These are phyloP conservation scores for Colletotrichum phormii DNA, from an alignment of 2,329 filamentous ascomycete genomes.

Conservation along the genomic window DNA sequence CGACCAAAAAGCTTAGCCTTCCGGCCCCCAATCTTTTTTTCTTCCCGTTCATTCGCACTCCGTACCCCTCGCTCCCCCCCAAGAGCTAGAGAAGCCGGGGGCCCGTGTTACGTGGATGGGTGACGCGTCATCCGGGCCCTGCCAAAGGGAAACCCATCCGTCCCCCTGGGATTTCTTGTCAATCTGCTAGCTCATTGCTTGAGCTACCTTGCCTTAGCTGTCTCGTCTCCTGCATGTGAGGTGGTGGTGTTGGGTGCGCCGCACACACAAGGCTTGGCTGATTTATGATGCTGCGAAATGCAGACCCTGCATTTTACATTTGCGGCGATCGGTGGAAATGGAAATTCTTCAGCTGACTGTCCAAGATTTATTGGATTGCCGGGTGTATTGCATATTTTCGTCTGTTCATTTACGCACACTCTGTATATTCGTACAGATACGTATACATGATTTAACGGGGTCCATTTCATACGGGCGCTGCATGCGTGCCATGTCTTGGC, in stretches of 20 bases:
- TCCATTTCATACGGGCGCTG: too few species aligned
- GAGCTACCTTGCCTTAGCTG: not conserved
- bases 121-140: slow-evolving; percentile 22
- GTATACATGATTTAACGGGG: not conserved
- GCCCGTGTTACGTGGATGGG: slow-evolving; percentile 25
- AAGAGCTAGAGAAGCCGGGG: slow-evolving; percentile 4
- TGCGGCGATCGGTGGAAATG: too few species aligned
- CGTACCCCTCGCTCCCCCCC: not conserved
- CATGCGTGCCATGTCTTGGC: not conserved
- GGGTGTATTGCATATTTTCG: not conserved
- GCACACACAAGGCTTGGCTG: not conserved
- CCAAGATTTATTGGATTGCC: not conserved
- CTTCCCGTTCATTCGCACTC: not conserved
- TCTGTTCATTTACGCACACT: not conserved
- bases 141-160: not conserved
- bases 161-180: not conserved
- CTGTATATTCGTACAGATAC: too few species aligned
- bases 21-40: slow-evolving; percentile 18
- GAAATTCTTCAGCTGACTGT: not conserved
- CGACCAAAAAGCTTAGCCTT: slow-evolving; percentile 23
- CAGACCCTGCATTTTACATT: not conserved
- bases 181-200: not conserved
- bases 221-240: not conserved
- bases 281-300: not conserved
- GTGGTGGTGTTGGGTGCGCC: too few species aligned